Evolutionary conservation across 257 asterid species (phyloP), one percentile per base, ranked within the genome.

Genomic region (Solanum lignicaule): DNA sequence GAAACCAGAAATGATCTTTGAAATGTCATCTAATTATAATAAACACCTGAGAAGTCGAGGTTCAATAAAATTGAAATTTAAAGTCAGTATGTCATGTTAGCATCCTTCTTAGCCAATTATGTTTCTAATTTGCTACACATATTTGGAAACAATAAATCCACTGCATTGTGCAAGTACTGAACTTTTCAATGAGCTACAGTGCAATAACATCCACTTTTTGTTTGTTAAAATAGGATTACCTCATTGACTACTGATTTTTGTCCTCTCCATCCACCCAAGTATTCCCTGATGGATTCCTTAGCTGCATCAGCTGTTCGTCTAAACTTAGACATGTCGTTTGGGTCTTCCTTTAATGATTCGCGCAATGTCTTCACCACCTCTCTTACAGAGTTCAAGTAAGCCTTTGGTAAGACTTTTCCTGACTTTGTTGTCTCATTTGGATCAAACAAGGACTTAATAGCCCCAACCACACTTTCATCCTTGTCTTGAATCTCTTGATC

Each of bases 271-370:
- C 92, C 90, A 86, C 89, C 93, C 86, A 97, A 85, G 87, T 93
- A 97, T 27, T 91, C 98, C 85, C 98, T 87, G 76, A 97, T 97
- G 0, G 99, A 95, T 76, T 93, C 98, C 89, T 94, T 97, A 9
- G 99, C 99, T 3, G 98, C 94, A 89, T 97, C 99, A 39, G 99
- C 98, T 4, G 94, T 95, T 65, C 99, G 90, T 38, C 99, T 92
- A 60, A 97, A 95, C 93, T 94, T 94, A n/a, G 95, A 93, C n/a
- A 65, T 91, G 72, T 95, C 97, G 52, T 88, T 92, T 1, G 98
- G 89, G 25, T 95, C 96, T 86, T 97, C 98, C 72, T 92, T 90
- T 25, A 97, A 31, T 2, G 99, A 97, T 84, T 95, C 96, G 0
- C 98, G 94, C 74, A 95, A 92, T 14, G 99, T 96, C 85, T 93